Evolutionary conservation across 306 rosid species (phyloP), one percentile per base, ranked within the genome.

Genomic region (Arachis stenosperma): DNA sequence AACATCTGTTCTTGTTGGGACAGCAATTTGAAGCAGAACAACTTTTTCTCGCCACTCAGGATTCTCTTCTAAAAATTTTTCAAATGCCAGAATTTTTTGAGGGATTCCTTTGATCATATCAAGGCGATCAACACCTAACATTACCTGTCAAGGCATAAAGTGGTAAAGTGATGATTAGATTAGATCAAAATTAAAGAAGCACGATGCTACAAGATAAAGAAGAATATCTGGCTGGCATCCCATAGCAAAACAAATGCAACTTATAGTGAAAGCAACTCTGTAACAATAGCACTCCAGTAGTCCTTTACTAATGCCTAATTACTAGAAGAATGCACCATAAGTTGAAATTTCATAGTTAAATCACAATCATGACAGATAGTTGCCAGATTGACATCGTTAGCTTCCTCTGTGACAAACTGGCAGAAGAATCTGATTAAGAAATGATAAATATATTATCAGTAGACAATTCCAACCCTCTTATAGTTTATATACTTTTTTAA

Each of bases 21-120:
- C 98, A 3, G 98, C 98, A 86, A 92, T 92, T 85, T 92, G 98
- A 82, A 92, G 86, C 80, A 92, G 82, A 69, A 92, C 98, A 29
- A 92, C 98, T 85, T 88, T 92, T 61, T 86, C 93, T 75, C 86
- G 88, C 96, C 96, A 92, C 42, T 13, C 1, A 51, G 71, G 42
- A 81, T 85, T 92, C 81, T 92, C 98, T 84, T 92, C 98, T 61
- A 92, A 85, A 74, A 92, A 92, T 14, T 92, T 92, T 77, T 92
- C 98, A 82, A 92, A 92, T 41, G 98, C 98, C 69, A 92, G 80
- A 76, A 92, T 88, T 85, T 92, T 92, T 79, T 92, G 98, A 75
- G 98, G 98, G 76, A 92, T 92, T 74, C 98, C 98, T 81, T 92
- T 92, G 63, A 92, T 92, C 96, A 89, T 92, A 86, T 92, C 98